Percentiles rank a stretch among this genome's conserved stretches.
Conservation (phyloP, 2,329 filamentous ascomycete species). For the Incumbomyces delicatus region DNA sequence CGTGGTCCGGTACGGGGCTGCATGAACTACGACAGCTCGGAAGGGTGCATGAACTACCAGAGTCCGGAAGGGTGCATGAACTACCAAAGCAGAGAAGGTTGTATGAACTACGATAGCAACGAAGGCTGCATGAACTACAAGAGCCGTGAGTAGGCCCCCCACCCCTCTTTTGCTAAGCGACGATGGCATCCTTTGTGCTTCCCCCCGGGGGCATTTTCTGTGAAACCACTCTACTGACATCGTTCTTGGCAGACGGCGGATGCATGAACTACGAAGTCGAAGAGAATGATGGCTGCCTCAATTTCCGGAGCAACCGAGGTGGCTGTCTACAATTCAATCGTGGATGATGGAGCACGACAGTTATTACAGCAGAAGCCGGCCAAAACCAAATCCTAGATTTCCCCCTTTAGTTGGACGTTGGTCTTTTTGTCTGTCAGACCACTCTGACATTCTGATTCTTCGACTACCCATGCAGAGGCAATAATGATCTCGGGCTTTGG, state of each 20-base stretch:
- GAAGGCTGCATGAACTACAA: slow-evolving; percentile 4
- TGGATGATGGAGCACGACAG: background rate
- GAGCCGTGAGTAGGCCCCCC: background rate
- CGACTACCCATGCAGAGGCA: no score
- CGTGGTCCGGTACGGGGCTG: background rate
- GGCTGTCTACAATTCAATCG: background rate
- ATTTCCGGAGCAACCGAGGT: background rate
- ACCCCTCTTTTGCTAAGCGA: no score
- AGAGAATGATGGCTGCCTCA: slow-evolving; percentile 2
- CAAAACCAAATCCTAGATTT: no score
- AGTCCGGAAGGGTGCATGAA: background rate
- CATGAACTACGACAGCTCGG: background rate
- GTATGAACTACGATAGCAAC: background rate
- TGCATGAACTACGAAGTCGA: slow-evolving; percentile 2
- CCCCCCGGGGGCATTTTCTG: no score
- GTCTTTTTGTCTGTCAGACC: no score
- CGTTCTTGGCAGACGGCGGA: background rate
- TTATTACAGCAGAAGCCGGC: no score
- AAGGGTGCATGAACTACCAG: slow-evolving; percentile 5
- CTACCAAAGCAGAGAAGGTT: no score
- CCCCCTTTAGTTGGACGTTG: no score
- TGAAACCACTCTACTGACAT: background rate
- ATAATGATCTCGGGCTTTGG: no score
- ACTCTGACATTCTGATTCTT: no score
- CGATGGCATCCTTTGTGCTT: no score